These are phyloP conservation scores for Phylloporus scabripes DNA, from an alignment of 768 basidiomycete genomes.

Conservation along the genomic window DNA sequence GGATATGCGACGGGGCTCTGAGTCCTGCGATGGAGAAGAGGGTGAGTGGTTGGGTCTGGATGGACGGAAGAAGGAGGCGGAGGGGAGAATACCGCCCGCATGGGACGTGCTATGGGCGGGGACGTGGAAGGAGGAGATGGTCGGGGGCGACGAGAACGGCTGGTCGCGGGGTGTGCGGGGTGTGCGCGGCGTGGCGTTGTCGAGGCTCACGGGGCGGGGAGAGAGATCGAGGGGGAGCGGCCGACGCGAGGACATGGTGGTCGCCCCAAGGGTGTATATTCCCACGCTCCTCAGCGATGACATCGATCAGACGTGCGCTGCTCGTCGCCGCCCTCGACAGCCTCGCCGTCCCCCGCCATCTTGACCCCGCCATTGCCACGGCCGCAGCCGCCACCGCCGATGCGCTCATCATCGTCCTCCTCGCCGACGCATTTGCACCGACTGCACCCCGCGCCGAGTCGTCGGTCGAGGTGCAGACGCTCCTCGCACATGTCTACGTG, in stretches of 20 bases:
- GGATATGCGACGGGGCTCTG: slow-evolving; percentile 32
- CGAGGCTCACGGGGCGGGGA: slow-evolving; percentile 12
- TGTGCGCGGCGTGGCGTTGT: slow-evolving; percentile 8
- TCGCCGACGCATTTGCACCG: slow-evolving; percentile 55
- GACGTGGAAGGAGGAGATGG: slow-evolving; percentile 23
- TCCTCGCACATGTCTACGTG: slow-evolving; percentile 81
- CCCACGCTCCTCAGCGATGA: slow-evolving; percentile 12
- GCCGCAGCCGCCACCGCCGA: slow-evolving; percentile 42
- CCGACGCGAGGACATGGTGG: not conserved
- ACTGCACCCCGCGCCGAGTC: slow-evolving; percentile 33
- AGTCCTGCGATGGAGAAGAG: slow-evolving; percentile 33
- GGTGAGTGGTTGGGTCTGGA: slow-evolving; percentile 52
- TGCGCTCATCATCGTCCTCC: slow-evolving; percentile 57
- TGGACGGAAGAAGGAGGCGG: slow-evolving; percentile 74
- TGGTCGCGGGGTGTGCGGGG: slow-evolving; percentile 10
- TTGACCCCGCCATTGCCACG: slow-evolving; percentile 47
- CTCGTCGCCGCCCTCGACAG: slow-evolving; percentile 51
- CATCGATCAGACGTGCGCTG: slow-evolving; percentile 24
- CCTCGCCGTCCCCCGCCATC: slow-evolving; percentile 49
- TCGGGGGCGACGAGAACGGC: slow-evolving; percentile 26
- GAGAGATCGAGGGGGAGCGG: not conserved
- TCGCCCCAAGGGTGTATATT: not conserved
- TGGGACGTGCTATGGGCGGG: slow-evolving; percentile 55
- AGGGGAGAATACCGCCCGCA: slow-evolving; percentile 70
- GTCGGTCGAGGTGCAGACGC: slow-evolving; percentile 67